phyloP scores from a whole-genome alignment of 1,284 basidiomycete genomes.

The Malassezia pachydermatis region DNA sequence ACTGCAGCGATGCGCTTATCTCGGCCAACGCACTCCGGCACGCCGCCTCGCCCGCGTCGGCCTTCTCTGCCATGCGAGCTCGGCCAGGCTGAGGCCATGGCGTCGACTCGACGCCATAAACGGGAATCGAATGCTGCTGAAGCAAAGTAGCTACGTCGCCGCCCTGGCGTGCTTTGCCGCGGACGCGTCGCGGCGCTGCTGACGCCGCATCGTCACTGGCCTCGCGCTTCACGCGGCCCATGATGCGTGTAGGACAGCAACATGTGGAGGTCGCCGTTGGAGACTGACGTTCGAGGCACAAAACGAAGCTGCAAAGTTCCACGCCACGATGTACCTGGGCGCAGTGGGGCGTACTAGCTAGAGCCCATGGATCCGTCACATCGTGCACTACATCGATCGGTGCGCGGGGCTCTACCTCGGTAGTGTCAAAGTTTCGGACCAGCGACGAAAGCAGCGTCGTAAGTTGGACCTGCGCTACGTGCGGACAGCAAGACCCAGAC shows the following conservation, averaged over 20 bases:
- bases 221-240: constrained; percentile 16
- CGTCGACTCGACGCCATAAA: constrained; percentile 18
- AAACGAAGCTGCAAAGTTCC: background rate
- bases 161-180: constrained; percentile 22
- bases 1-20: background rate
- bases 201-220: background rate
- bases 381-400: background rate
- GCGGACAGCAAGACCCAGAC: background rate
- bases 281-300: too few species aligned
- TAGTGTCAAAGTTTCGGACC: background rate
- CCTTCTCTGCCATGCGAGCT: background rate
- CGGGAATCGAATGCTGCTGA: constrained; percentile 24
- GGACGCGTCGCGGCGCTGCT: constrained; percentile 2
- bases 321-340: background rate
- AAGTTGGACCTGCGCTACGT: background rate
- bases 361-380: background rate
- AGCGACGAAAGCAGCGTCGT: background rate
- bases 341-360: background rate
- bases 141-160: constrained; percentile 24
- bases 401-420: background rate
- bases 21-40: background rate
- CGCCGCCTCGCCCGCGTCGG: background rate
- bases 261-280: too few species aligned
- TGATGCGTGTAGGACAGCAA: background rate
- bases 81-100: constrained; percentile 2